Evolutionary conservation across 2,329 filamentous ascomycete genomes (phyloP), one percentile per base, ranked within the genome.

Genomic region (Penicillium capsulatum): DNA sequence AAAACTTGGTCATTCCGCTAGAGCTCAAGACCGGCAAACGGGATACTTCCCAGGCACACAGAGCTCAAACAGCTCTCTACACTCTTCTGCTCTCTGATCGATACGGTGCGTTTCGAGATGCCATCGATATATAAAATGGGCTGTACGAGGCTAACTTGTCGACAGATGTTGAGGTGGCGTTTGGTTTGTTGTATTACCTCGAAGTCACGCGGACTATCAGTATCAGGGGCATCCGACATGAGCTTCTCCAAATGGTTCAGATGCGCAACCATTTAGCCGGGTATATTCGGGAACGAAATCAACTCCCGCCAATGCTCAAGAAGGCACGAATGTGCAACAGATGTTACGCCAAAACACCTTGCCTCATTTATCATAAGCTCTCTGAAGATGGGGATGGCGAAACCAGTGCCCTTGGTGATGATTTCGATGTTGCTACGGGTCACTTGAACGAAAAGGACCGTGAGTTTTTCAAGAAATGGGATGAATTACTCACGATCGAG

Each of bases 181-280:
- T 89, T 53, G 92, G 92, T 6, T 80, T 98, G 39, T 71, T 98
- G 8, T 98, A 96, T 64, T 98, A 98, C 59, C 84, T 95, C 71
- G 92, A 97, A 61, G 87, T 81, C 2, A 91, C 89, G 0, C 83
- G 87, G 50, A 94, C 84, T 9, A 81, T 87, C 52, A 82, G 89
- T 15, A 86, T 98, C 30, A 87, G 89, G 3, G 83, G 87, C 5
- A 77, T 97, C 42, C 80, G 87, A 26, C 83, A 88, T 51, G 92
- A 98, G 61, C 78, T 98, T 36, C 82, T 89, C 26, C 89, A 96
- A 54, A 95, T 98, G 89, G 85, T 98, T 43, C 90, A 97, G 72
- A 85, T 95, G 64, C 84, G 92, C 36, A 98, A 98, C 57, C 81
- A 88, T 51, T 72, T 98, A 13, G 89, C 91, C 3, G 84, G 84